These are phyloP conservation scores for Thyridium curvatum DNA, from an alignment of 2,329 filamentous ascomycete species.

Conservation along the genomic window DNA sequence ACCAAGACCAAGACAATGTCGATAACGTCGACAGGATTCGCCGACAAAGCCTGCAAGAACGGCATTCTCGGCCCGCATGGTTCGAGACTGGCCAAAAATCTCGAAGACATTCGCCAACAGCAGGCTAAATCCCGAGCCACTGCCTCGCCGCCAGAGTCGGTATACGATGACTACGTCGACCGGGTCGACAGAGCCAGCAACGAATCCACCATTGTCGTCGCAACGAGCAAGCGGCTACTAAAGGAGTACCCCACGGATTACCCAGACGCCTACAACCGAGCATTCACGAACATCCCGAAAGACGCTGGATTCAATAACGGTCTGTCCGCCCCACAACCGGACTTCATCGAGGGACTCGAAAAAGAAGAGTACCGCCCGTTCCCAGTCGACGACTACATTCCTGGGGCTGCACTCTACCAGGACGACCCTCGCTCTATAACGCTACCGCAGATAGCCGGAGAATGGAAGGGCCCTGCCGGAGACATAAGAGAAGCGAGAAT, in stretches of 20 bases:
- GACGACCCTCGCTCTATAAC: constrained; percentile 12
- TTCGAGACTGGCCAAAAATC: constrained; percentile 12
- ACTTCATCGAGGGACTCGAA: constrained; percentile 18
- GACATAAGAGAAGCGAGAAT: constrained; percentile 10
- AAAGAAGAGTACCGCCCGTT: constrained; percentile 8
- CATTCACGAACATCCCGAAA: constrained; percentile 15
- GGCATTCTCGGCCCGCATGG: constrained; percentile 8
- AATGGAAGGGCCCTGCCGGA: constrained; percentile 4
- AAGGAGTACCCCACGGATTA: no score
- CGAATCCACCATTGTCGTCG: constrained; percentile 10
- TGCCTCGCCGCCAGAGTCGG: constrained; percentile 8
- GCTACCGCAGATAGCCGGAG: constrained; percentile 10
- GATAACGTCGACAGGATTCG: constrained; percentile 8
- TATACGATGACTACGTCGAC: constrained; percentile 7
- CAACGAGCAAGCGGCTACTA: constrained; percentile 9
- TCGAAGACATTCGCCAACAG: constrained; percentile 9
- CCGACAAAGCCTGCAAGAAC: constrained; percentile 7
- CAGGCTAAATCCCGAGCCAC: constrained; percentile 5
- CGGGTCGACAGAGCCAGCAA: constrained; percentile 6
- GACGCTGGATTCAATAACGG: constrained; percentile 18
- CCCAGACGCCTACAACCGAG: constrained; percentile 6
- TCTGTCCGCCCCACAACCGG: constrained; percentile 18
- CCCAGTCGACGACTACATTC: constrained; percentile 6
- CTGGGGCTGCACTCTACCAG: constrained; percentile 11
- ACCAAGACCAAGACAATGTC: constrained; percentile 5